phyloP scores from a whole-genome alignment of 2,329 filamentous ascomycete genomes.

The Dissoconium aciculare region DNA sequence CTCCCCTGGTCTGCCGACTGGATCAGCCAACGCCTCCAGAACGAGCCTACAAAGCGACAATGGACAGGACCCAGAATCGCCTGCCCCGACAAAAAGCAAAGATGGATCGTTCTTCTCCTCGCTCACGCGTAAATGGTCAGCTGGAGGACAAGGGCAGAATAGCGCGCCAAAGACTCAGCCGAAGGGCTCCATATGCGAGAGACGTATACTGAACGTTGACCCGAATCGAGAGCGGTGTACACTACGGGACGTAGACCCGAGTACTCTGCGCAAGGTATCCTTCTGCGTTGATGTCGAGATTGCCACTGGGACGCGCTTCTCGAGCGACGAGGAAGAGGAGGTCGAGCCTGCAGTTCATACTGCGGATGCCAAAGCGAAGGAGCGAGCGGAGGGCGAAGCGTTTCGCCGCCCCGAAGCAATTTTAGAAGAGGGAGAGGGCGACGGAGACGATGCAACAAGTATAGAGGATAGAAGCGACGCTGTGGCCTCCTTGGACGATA shows the following conservation, averaged over 20 bases:
- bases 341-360: slow-evolving; percentile 32
- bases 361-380: slow-evolving; percentile 44
- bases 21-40: slow-evolving; percentile 33
- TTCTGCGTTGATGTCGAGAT: slow-evolving; percentile 98
- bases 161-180: slow-evolving; percentile 34
- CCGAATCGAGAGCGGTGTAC: slow-evolving; percentile 61
- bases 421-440: slow-evolving; percentile 42
- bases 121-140: slow-evolving; percentile 69
- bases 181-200: slow-evolving; percentile 59
- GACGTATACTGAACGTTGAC: slow-evolving; percentile 74
- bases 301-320: slow-evolving; percentile 68
- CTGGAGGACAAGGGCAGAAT: slow-evolving; percentile 33
- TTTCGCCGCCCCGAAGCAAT: slow-evolving; percentile 50
- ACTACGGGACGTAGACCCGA: slow-evolving; percentile 62
- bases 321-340: slow-evolving; percentile 40
- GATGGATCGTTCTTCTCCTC: slow-evolving; percentile 60
- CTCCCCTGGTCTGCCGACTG: slow-evolving; percentile 37
- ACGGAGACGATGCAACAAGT: slow-evolving; percentile 23
- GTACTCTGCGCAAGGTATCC: slow-evolving; percentile 72
- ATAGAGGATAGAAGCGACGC: slow-evolving; percentile 21
- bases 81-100: slow-evolving; percentile 60
- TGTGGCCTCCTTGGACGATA: slow-evolving; percentile 4
- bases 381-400: slow-evolving; percentile 60
- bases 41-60: slow-evolving; percentile 31
- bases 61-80: slow-evolving; percentile 30